Evolutionary conservation across 2,329 filamentous ascomycete genomes (phyloP), one percentile per base, ranked within the genome.

Genomic region (Fusarium duplospermum): DNA sequence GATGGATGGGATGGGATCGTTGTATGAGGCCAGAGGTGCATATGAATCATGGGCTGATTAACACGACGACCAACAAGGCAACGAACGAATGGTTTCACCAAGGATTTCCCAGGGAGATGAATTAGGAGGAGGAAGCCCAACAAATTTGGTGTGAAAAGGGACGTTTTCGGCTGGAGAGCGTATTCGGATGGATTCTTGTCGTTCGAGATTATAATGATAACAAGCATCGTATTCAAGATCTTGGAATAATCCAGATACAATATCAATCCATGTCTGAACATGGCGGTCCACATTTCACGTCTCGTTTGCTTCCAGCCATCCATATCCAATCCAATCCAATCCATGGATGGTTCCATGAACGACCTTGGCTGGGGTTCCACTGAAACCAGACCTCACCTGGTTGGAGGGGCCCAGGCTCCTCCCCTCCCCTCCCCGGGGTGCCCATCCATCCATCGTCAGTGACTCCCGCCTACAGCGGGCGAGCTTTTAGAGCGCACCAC

Each of bases 31-130:
- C 64, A 67, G 52, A 62, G 62, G 38, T 65, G 64, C 63, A 69
- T 67, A 64, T 50, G 33, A 64, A 27, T 45, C 45, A 67, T 76
- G 75, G 70, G 58, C 61, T 68, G 71, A 73, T 63, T 60, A 61
- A 64, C 58, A 50, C 31, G 35, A 42, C 45, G 50, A 60, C 57
- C 50, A 45, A 50, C 57, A 50, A 72, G 50, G 61, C 65, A 66
- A 45, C 29, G 42, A 50, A 33, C 52, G 22, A 45, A 33, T 56
- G 52, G 24, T 27, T 62, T 54, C 40, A 9, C 36, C 4, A 38
- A 14, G 9, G 14, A 60, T 60, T 20, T 24, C 24, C 54, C 27
- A 16, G 31, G 59, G 33, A 35, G 54, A 38, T 7, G 31, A n/a
- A 24, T 50, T 66, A 9, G 11, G 58, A 20, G 7, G 27, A 56